Evolutionary conservation across 73 alveolate species (phyloP).

Genomic region (Paramecium tetraurelia): DNA sequence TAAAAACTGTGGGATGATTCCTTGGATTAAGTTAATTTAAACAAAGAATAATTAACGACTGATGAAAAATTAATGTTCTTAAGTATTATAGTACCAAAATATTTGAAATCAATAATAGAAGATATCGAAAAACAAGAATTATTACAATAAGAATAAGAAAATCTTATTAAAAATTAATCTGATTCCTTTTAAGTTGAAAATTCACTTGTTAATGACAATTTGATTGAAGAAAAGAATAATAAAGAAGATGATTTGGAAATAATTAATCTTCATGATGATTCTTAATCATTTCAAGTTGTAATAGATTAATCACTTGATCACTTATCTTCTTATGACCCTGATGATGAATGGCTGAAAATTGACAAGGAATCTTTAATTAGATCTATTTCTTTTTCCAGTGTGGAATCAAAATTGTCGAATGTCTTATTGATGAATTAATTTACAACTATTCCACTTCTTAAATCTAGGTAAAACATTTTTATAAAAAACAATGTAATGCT

Average conservation of each 20-base stretch:
- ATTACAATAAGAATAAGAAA: conserved; percentile 1
- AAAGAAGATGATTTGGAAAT: not conserved
- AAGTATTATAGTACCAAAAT: conserved; percentile 75
- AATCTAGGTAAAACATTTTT: conserved; percentile 73
- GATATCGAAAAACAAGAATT: conserved; percentile 17
- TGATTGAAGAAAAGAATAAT: not conserved
- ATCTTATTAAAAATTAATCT: not conserved
- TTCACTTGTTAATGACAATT: not conserved
- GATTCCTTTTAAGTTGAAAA: not conserved
- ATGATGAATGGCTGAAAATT: conserved; percentile 72
- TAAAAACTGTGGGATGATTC: conserved; percentile 52
- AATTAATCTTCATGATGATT: not conserved
- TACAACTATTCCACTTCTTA: conserved; percentile 49
- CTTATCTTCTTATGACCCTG: conserved; percentile 71
- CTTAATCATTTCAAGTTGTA: conserved; percentile 24
- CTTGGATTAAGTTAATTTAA: conserved; percentile 59
- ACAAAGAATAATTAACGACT: conserved; percentile 69
- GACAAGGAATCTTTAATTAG: conserved; percentile 56
- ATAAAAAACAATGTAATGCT: conserved; percentile 79
- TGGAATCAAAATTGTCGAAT: not conserved
- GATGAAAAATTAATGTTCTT: conserved; percentile 66
- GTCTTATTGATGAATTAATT: not conserved
- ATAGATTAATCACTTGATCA: conserved; percentile 63
- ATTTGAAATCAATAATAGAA: conserved; percentile 60
- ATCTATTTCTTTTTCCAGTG: not conserved